Percentiles rank a stretch among this genome's conserved stretches.
These are phyloP conservation scores for Phytopythium ostracodes DNA, from an alignment of 352 stramenopile genomes.

Conservation along the genomic window DNA sequence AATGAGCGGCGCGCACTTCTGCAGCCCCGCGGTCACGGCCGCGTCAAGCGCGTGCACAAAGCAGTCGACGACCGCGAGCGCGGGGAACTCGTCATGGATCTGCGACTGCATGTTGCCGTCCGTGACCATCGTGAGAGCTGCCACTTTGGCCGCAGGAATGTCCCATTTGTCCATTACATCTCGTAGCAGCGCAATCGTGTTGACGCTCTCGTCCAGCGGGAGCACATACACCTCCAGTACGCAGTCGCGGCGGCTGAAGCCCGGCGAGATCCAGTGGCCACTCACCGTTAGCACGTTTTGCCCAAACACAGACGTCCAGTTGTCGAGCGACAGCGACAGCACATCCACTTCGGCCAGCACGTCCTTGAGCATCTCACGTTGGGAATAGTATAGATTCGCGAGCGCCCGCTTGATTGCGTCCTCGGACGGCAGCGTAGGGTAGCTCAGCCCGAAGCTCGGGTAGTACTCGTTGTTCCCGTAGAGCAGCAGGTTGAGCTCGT, in stretches of 20 bases:
- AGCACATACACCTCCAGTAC: slow-evolving; percentile 77
- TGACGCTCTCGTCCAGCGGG: slow-evolving; percentile 68
- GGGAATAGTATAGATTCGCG: slow-evolving; percentile 75
- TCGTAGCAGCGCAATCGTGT: slow-evolving; percentile 70
- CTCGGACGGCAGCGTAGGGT: slow-evolving; percentile 47
- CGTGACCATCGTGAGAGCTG: slow-evolving; percentile 63
- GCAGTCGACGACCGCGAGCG: slow-evolving; percentile 57
- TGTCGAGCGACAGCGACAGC: slow-evolving; percentile 72
- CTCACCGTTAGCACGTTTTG: slow-evolving; percentile 79
- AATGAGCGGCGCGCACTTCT: slow-evolving; percentile 58
- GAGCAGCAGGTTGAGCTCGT: slow-evolving; percentile 53
- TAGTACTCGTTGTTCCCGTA: slow-evolving; percentile 35
- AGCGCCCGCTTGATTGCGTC: slow-evolving; percentile 69
- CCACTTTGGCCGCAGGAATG: slow-evolving; percentile 65
- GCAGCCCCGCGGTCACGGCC: slow-evolving; percentile 46
- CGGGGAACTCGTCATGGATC: slow-evolving; percentile 68
- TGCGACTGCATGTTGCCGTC: slow-evolving; percentile 15
- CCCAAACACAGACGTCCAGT: slow-evolving; percentile 75
- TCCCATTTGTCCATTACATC: slow-evolving; percentile 85
- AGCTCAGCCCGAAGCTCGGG: slow-evolving; percentile 12
- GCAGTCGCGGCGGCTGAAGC: slow-evolving; percentile 69
- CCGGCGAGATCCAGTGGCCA: slow-evolving; percentile 74
- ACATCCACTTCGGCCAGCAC: slow-evolving; percentile 72
- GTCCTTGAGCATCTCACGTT: slow-evolving; percentile 77
- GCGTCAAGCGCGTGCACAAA: slow-evolving; percentile 62